Conservation (phyloP, 305 asterid species). For the Solanum chacoense region DNA sequence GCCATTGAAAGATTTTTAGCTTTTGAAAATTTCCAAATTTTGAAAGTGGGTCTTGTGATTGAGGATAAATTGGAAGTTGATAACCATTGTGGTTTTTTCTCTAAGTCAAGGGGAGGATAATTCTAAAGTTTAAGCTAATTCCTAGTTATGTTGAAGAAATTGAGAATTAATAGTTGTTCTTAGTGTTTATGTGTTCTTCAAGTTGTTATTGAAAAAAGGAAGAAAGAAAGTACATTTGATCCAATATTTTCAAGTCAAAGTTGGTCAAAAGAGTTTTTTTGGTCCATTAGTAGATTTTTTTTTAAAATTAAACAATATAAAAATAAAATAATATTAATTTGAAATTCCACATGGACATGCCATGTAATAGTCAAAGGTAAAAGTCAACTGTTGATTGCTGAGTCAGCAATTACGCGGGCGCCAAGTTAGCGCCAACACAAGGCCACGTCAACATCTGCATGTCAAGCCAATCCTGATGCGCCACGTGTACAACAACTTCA, state of each 20-base stretch:
- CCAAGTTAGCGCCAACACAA: no score
- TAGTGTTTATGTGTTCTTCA: not conserved
- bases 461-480: no score
- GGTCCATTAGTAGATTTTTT: not conserved
- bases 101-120: not conserved
- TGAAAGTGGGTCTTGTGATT: not conserved
- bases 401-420: no score
- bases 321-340: no score
- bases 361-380: no score
- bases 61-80: not conserved
- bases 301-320: no score
- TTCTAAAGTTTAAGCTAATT: not conserved
- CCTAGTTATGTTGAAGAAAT: not conserved
- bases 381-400: no score
- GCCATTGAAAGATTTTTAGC: not conserved
- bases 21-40: no score
- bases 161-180: not conserved
- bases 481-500: no score
- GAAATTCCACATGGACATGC: no score
- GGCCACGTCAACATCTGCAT: no score
- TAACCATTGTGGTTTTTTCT: not conserved
- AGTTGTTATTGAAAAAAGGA: not conserved
- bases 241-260: not conserved
- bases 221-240: not conserved
- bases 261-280: not conserved